Evolutionary conservation across 2,329 filamentous ascomycete genomes (phyloP), one percentile per base, ranked within the genome.

Genomic region (Lachnellula arida): DNA sequence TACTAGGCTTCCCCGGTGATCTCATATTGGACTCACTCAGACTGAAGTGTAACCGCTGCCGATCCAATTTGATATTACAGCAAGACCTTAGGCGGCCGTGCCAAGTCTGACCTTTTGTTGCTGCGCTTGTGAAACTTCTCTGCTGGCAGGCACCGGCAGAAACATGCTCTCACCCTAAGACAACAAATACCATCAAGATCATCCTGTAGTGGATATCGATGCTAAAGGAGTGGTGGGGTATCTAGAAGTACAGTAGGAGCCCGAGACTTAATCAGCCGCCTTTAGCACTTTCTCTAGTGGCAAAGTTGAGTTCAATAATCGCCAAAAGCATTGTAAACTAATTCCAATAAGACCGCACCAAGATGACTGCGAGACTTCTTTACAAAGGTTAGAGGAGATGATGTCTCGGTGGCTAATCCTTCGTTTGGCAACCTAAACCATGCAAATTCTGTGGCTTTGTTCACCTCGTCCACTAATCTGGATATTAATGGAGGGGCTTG

Each of bases 1-100:
- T 14, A 55, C 40, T 42, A 59, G 40, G 40, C 49, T 55, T 49
- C 23, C 48, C 47, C 52, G 58, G 56, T 58, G 58, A 63, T 63
- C 57, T 59, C 53, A 58, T 52, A 50, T 54, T 43, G 43, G 34
- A 22, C 15, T 44, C 19, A 12, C 11, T 23, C 23, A 17, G 17
- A n/a, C 51, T 32, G 28, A 32, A 51, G 34, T 55, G 54, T 49
- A 55, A 52, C 51, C 46, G 50, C 52, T 51, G 19, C 42, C 15
- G 46, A 46, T 47, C 44, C 39, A 28, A 25, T 22, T 49, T 35
- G 37, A 52, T n/a, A 28, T 37, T 25, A 37, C 40, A 46, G 34
- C 34, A 25, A 23, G 39, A 48, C 14, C 25, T 35, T 19, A 43
- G 40, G 51, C 23, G 40, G 46, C 19, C 49, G 49, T 49, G 54